A percentile compares a stretch with the other conserved stretches of the same genome.
phyloP scores from a whole-genome alignment of 768 basidiomycete species.

The Pisolithus sp. region DNA sequence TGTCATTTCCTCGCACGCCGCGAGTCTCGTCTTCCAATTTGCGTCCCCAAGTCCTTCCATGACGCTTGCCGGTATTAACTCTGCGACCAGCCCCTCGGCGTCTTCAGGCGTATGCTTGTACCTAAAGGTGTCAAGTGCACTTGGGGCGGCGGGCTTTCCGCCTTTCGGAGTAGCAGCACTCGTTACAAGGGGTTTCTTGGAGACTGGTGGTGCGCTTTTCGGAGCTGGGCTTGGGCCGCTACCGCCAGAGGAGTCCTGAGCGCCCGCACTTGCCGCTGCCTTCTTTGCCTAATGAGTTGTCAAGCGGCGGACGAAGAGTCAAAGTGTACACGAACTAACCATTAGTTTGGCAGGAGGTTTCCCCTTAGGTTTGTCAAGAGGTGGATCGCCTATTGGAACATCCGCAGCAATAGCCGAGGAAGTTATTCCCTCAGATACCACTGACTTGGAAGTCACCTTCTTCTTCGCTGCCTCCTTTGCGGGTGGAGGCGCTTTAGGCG shows the following conservation, averaged over 20 bases:
- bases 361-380: conserved; percentile 38
- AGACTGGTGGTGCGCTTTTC: conserved; percentile 24
- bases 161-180: conserved; percentile 33
- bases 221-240: conserved; percentile 16
- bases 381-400: conserved; percentile 16
- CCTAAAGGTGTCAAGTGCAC: conserved; percentile 77
- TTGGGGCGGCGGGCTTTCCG: conserved; percentile 45
- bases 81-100: conserved; percentile 73
- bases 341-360: conserved; percentile 47
- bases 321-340: conserved; percentile 20
- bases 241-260: conserved; percentile 20
- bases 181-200: conserved; percentile 39
- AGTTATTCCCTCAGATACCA: conserved; percentile 21
- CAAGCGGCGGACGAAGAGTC: neutral
- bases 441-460: conserved; percentile 26
- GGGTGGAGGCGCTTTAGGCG: conserved; percentile 34
- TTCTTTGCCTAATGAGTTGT: conserved; percentile 45
- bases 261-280: conserved; percentile 30
- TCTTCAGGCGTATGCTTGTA: conserved; percentile 90
- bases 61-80: conserved; percentile 64
- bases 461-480: conserved; percentile 33
- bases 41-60: conserved; percentile 72
- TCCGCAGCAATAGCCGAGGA: conserved; percentile 10
- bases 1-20: conserved; percentile 80
- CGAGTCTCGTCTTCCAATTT: conserved; percentile 90